Conservation (phyloP, 345 rosid genomes). For the Murraya paniculata region DNA sequence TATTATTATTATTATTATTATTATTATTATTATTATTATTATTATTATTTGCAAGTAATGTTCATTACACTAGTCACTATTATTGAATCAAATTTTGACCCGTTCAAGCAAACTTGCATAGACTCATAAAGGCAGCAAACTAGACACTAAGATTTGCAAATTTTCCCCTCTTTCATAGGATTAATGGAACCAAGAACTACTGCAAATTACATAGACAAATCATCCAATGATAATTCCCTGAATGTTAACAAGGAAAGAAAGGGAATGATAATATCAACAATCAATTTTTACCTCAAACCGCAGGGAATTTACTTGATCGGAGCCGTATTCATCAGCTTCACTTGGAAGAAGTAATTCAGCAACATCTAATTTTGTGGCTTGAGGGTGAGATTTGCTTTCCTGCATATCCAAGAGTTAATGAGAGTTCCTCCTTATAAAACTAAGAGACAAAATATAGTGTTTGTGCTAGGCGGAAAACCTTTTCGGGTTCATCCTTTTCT, state of each 20-base stretch:
- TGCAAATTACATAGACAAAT: not conserved
- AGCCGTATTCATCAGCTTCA: conserved; percentile 32
- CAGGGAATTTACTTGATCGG: conserved; percentile 40
- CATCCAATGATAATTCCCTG: not conserved
- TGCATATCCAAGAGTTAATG: conserved; percentile 28
- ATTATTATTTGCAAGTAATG: not conserved
- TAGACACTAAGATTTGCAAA: not conserved
- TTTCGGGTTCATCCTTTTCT: conserved; percentile 29
- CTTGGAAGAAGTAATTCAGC: conserved; percentile 28
- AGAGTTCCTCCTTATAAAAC: not conserved
- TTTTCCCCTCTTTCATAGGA: not conserved
- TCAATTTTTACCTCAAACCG: conserved; percentile 70
- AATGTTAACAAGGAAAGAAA: not conserved
- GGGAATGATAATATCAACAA: not conserved
- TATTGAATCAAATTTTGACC: not conserved
- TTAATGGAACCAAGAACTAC: not conserved
- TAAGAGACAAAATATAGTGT: not conserved
- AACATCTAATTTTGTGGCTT: conserved; percentile 22
- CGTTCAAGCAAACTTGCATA: not conserved
- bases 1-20: not conserved
- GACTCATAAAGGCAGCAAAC: not conserved
- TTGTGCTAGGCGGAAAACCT: conserved; percentile 24
- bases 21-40: not conserved
- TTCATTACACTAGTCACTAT: not conserved
- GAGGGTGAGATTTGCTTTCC: conserved; percentile 21